These are phyloP conservation scores for Dimocarpus longan DNA, from an alignment of 345 rosid species.

Conservation along the genomic window DNA sequence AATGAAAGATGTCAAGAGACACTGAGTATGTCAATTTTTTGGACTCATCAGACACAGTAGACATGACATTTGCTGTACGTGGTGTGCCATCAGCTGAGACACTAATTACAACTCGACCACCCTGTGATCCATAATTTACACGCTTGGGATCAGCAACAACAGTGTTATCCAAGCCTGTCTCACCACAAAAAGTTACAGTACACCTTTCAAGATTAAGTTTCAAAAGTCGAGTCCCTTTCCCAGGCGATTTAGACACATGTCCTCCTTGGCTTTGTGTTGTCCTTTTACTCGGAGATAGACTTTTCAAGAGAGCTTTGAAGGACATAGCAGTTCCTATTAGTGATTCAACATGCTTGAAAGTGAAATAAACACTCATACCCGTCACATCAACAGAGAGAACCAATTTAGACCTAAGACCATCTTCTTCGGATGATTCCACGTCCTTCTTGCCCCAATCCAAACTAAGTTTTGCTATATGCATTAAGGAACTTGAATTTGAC, in stretches of 20 bases:
- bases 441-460: slow-evolving; percentile 93
- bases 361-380: slow-evolving; percentile 74
- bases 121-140: slow-evolving; percentile 98
- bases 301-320: slow-evolving; percentile 66
- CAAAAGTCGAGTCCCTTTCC: slow-evolving; percentile 78
- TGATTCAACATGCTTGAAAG: slow-evolving; percentile 76
- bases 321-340: slow-evolving; percentile 71
- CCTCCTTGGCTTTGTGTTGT: slow-evolving; percentile 47
- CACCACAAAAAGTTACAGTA: slow-evolving; percentile 67
- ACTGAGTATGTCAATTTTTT: slow-evolving; percentile 68
- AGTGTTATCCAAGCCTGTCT: slow-evolving; percentile 65
- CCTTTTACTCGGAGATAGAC: slow-evolving; percentile 58
- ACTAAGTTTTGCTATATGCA: slow-evolving; percentile 89
- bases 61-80: slow-evolving; percentile 68
- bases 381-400: slow-evolving; percentile 86
- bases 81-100: slow-evolving; percentile 76
- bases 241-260: slow-evolving; percentile 60
- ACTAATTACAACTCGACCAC: slow-evolving; percentile 73
- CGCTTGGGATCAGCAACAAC: slow-evolving; percentile 85
- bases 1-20: slow-evolving; percentile 77
- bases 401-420: slow-evolving; percentile 59
- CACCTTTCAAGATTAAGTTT: slow-evolving; percentile 85
- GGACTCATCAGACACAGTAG: slow-evolving; percentile 54
- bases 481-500: slow-evolving; percentile 85
- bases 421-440: slow-evolving; percentile 62